Conservation (phyloP, 192 early-diverging fungal genomes). For the Backusella liffmaniae region DNA sequence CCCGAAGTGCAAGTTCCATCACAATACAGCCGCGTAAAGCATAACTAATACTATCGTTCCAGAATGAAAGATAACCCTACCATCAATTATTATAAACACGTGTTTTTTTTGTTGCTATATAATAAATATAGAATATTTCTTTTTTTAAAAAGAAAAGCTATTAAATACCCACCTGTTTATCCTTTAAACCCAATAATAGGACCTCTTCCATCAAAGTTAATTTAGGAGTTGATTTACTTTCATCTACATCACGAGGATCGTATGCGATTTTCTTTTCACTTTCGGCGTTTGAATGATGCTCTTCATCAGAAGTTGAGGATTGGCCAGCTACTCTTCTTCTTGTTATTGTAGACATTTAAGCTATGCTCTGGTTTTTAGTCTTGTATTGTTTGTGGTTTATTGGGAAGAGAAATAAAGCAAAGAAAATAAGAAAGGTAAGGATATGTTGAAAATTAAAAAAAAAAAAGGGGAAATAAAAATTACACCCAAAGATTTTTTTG, state of each 20-base stretch:
- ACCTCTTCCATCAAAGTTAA: conserved; percentile 98
- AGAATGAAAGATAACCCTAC: conserved; percentile 95
- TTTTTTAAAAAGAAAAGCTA: neutral
- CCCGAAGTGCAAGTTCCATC: conserved; percentile 93
- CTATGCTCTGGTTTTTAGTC: neutral
- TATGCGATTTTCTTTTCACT: conserved; percentile 40
- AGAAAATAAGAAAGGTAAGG: neutral
- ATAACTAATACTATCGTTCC: conserved; percentile 99
- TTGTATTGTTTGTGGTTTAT: neutral
- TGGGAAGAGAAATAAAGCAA: neutral
- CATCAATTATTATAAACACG: conserved; percentile 11
- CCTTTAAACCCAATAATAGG: conserved; percentile 91
- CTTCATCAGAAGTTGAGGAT: conserved; percentile 14
- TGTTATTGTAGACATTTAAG: conserved; percentile 34
- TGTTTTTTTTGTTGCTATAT: neutral
- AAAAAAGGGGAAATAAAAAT: conserved; percentile 7
- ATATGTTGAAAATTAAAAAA: neutral
- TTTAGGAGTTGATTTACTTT: conserved; percentile 46
- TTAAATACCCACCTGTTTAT: conserved; percentile 65
- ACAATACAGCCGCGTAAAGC: conserved; percentile 92
- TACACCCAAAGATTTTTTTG: too few species aligned
- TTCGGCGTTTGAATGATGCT: conserved; percentile 5
- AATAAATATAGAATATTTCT: neutral
- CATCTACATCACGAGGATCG: conserved; percentile 58
- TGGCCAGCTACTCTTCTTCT: conserved; percentile 26